phyloP scores from a whole-genome alignment of 2,329 filamentous ascomycete species.

The Phoma sp. region DNA sequence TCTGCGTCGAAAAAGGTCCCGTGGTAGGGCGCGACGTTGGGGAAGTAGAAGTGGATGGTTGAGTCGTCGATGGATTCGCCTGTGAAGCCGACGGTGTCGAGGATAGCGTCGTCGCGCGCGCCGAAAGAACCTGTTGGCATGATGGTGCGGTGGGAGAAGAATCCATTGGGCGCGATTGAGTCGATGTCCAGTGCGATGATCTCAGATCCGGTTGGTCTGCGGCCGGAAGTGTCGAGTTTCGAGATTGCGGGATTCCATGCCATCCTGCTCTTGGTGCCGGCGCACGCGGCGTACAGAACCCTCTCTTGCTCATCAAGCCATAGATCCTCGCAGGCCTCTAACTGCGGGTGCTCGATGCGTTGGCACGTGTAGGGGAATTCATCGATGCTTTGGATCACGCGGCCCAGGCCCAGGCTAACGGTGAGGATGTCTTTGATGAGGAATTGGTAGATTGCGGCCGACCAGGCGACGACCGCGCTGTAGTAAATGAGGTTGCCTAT shows the following conservation, averaged over 20 bases:
- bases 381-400: slow-evolving; percentile 36
- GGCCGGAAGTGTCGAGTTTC: slow-evolving; percentile 30
- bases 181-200: slow-evolving; percentile 42
- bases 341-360: slow-evolving; percentile 29
- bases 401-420: slow-evolving; percentile 34
- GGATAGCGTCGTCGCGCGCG: slow-evolving; percentile 27
- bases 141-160: slow-evolving; percentile 35
- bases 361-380: slow-evolving; percentile 40
- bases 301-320: slow-evolving; percentile 40
- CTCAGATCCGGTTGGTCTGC: slow-evolving; percentile 32
- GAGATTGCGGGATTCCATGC: slow-evolving; percentile 36
- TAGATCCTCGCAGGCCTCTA: slow-evolving; percentile 42
- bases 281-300: slow-evolving; percentile 40
- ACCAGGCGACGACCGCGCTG: slow-evolving; percentile 33
- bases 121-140: slow-evolving; percentile 31
- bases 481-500: slow-evolving; percentile 18
- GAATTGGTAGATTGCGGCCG: slow-evolving; percentile 38
- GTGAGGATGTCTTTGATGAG: slow-evolving; percentile 32
- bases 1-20: slow-evolving; percentile 31
- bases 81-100: slow-evolving; percentile 40
- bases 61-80: slow-evolving; percentile 31
- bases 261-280: slow-evolving; percentile 27
- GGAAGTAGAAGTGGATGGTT: slow-evolving; percentile 38
- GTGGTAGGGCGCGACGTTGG: slow-evolving; percentile 38
- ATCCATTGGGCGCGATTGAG: slow-evolving; percentile 28